Percentiles rank a stretch among this genome's conserved stretches.
phyloP scores from a whole-genome alignment of 805 yeast genomes.

The Candida cerambycidarum region DNA sequence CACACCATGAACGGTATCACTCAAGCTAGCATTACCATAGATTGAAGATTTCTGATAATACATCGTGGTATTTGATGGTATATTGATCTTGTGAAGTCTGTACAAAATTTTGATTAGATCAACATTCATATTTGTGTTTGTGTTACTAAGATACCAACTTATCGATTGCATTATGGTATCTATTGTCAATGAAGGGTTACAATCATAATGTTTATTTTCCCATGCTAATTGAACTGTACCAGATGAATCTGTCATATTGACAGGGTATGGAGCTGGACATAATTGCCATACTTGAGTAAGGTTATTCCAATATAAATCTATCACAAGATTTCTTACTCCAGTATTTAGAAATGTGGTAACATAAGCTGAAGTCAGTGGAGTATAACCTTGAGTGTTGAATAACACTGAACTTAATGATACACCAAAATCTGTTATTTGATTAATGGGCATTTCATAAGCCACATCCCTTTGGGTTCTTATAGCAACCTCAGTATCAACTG shows the following conservation, averaged over 20 bases:
- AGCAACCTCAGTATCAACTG: slow-evolving; percentile 17
- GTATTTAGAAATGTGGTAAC: slow-evolving; percentile 30
- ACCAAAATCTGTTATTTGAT: slow-evolving; percentile 34
- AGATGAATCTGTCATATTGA: slow-evolving; percentile 20
- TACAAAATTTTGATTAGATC: slow-evolving; percentile 30
- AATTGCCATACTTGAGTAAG: slow-evolving; percentile 47
- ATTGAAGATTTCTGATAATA: slow-evolving; percentile 8
- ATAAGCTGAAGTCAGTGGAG: slow-evolving; percentile 16
- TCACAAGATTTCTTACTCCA: slow-evolving; percentile 47
- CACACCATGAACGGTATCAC: slow-evolving; percentile 21
- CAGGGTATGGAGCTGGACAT: slow-evolving; percentile 49
- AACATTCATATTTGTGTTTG: slow-evolving; percentile 37
- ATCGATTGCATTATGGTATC: slow-evolving; percentile 22
- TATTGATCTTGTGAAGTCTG: slow-evolving; percentile 9
- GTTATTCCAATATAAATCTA: slow-evolving; percentile 61
- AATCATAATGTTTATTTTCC: slow-evolving; percentile 25
- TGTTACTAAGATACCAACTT: slow-evolving; percentile 17
- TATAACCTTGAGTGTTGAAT: slow-evolving; percentile 33
- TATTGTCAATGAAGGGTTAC: slow-evolving; percentile 30
- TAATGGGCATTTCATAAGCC: slow-evolving; percentile 28
- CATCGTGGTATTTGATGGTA: slow-evolving; percentile 12
- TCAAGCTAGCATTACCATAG: slow-evolving; percentile 31
- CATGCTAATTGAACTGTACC: slow-evolving; percentile 20
- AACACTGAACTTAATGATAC: slow-evolving; percentile 28
- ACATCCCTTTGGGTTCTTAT: slow-evolving; percentile 37